Evolutionary conservation across 208 protist species (phyloP).

Genomic region (Trypanosoma conorhini): DNA sequence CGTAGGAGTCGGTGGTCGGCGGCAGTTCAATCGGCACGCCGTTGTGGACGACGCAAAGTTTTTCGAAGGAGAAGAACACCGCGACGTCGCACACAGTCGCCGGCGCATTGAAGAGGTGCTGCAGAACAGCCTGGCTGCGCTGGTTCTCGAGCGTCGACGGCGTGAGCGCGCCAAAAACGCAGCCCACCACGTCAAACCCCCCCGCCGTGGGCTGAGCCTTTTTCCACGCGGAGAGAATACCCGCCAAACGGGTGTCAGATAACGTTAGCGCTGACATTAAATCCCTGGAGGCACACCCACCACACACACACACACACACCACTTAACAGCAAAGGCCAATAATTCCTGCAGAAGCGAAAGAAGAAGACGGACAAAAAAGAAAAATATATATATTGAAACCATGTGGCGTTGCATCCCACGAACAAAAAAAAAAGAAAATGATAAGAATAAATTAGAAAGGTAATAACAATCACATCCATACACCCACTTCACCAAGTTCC

Average conservation of each 20-base stretch:
- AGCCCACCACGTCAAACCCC: constrained; percentile 49
- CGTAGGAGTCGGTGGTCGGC: constrained; percentile 19
- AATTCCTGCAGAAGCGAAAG: background rate
- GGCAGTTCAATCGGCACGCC: constrained; percentile 30
- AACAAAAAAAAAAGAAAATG: too few relatives aligned
- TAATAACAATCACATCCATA: background rate
- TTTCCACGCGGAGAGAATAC: constrained; percentile 49
- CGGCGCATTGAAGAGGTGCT: constrained; percentile 69
- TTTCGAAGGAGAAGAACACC: constrained; percentile 41
- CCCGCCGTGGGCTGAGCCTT: constrained; percentile 21
- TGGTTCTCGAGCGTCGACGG: constrained; percentile 81
- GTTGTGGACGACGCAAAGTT: constrained; percentile 47
- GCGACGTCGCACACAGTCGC: constrained; percentile 51
- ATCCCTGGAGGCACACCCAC: background rate
- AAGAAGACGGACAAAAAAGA: background rate
- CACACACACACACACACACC: constrained; percentile 11
- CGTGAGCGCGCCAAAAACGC: constrained; percentile 62
- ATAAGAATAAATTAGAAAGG: too few relatives aligned
- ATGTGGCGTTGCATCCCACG: background rate
- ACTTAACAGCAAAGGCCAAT: constrained; percentile 13
- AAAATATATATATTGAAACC: background rate
- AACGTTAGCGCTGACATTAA: constrained; percentile 39
- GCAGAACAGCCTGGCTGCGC: constrained; percentile 74
- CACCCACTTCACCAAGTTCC: background rate
- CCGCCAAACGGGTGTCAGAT: constrained; percentile 41